Conservation (phyloP, 345 rosid species). For the Nephelium lappaceum region DNA sequence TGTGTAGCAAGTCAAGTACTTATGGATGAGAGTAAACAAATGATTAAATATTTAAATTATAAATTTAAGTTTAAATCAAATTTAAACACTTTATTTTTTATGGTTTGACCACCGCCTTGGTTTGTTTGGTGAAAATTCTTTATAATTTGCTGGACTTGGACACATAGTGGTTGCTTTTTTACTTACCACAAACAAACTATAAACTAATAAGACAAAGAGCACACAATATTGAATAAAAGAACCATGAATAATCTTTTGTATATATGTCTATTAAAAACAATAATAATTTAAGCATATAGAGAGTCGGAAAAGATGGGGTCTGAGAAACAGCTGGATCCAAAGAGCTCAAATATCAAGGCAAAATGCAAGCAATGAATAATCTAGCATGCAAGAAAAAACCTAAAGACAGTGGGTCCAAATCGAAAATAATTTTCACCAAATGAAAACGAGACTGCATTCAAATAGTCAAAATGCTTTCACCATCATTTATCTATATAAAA, state of each 20-base stretch:
- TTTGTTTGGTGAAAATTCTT: background rate
- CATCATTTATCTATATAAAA: background rate
- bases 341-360: constrained; percentile 9
- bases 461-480: background rate
- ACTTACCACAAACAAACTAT: background rate
- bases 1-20: too few species aligned
- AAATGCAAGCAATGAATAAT: background rate
- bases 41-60: too few species aligned
- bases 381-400: too few species aligned
- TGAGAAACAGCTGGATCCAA: constrained; percentile 30
- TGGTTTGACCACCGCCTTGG: background rate
- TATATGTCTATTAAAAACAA: too few species aligned
- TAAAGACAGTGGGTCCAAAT: too few species aligned
- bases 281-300: background rate
- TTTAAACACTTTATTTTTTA: background rate
- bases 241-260: background rate
- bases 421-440: background rate
- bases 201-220: background rate
- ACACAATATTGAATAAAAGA: background rate
- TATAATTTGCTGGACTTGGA: background rate
- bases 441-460: background rate
- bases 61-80: too few species aligned
- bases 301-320: background rate
- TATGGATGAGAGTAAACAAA: too few species aligned
- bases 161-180: background rate